These are phyloP conservation scores for Erysimum cheiranthoides DNA, from an alignment of 345 rosid species.

Conservation along the genomic window DNA sequence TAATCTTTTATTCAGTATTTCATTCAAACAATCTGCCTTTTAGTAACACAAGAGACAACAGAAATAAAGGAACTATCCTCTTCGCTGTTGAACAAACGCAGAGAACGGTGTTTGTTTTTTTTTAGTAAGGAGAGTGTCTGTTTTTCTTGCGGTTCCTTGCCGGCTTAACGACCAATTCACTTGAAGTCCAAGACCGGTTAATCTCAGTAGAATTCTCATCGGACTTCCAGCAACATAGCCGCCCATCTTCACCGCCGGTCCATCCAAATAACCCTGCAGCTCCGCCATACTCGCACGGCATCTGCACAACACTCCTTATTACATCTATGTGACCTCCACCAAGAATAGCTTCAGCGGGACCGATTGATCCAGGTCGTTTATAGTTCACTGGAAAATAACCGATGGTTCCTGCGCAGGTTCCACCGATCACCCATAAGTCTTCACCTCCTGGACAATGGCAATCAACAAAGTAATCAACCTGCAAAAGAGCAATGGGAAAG, in stretches of 20 bases:
- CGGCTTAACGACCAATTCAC: conserved; percentile 56
- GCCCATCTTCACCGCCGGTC: conserved; percentile 96
- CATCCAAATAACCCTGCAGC: conserved; percentile 78
- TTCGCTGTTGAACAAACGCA: conserved; percentile 8
- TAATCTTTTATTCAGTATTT: not conserved
- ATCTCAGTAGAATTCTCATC: conserved; percentile 55
- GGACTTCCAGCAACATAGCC: conserved; percentile 85
- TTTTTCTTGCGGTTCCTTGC: conserved; percentile 51
- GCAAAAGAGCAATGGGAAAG: conserved; percentile 33
- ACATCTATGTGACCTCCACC: conserved; percentile 81
- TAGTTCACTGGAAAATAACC: conserved; percentile 84
- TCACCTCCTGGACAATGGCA: conserved; percentile 75
- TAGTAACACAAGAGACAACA: not conserved
- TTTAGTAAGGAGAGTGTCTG: conserved; percentile 67
- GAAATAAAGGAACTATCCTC: conserved; percentile 1
- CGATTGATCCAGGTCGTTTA: conserved; percentile 52
- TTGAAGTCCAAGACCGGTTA: conserved; percentile 79
- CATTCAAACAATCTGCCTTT: conserved; percentile 11
- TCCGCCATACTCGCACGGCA: conserved; percentile 53
- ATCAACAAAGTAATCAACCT: conserved; percentile 96
- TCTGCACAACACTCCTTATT: conserved; percentile 73
- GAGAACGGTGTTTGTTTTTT: not conserved
- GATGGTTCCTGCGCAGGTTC: conserved; percentile 70
- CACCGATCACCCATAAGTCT: conserved; percentile 87
- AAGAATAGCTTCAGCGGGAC: conserved; percentile 75